Evolutionary conservation across 352 stramenopile species (phyloP), one percentile per base, ranked within the genome.

Genomic region (Globisporangium heterothallicum): DNA sequence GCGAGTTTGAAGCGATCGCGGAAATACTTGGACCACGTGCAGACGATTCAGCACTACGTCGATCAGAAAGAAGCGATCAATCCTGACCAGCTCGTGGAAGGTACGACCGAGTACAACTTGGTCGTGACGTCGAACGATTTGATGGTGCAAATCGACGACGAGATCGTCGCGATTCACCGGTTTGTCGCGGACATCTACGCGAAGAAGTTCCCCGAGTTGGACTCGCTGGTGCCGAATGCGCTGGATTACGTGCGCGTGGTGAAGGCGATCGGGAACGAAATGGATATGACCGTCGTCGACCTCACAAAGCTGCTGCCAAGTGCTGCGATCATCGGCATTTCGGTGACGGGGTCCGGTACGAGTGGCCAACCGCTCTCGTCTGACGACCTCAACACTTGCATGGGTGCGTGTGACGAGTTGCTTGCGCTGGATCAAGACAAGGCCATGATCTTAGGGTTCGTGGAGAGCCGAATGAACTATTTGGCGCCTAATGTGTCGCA

Each of bases 171-270:
- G 4, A 83, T 97, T 30, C 92, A 98, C 61, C 78, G 84, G 21
- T 97, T 96, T 56, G 79, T 98, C 34, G 72, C 84, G 4, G 89
- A 97, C 38, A 58, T 95, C 7, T 98, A 98, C 68, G 65, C 79
- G 35, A 73, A 75, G 18, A 97, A 98, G 66, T 98, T 99, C 64
- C 92, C 94, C 0, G 94, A 98, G 58, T 74, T 99, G 19, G 91
- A 98, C 64, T 91, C 95, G 36, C 69, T 98, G 12, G 73, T 99
- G 21, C 82, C 91, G 6, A 94, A 96, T 42, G 73, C 80, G 8
- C 59, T 97, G 21, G 92, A 98, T 63, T 99, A 98, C 59, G 88
- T 88, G 29, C 83, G 81, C 34, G 93, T 97, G n/a, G 90, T 98
- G 6, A 62, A 92, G 51, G 63, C 66, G 2, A 97, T 98, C 44